A percentile compares a stretch with the other conserved stretches of the same genome.
These are phyloP conservation scores for Tetracentron sinense DNA, from an alignment of 164 flowering plant species.

Conservation along the genomic window DNA sequence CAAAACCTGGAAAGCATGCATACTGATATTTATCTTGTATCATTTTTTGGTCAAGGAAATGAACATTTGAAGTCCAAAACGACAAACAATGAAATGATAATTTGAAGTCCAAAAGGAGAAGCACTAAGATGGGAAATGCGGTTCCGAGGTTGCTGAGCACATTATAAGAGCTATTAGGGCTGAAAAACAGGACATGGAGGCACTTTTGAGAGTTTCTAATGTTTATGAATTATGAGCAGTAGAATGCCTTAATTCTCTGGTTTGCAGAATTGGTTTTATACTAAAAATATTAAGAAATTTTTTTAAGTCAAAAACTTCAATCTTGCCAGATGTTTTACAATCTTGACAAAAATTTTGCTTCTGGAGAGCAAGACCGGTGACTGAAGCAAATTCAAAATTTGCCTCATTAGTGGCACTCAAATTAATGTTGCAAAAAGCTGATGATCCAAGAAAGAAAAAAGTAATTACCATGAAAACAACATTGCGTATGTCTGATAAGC, in stretches of 20 bases:
- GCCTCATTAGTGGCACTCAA: neutral
- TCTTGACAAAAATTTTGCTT: no score
- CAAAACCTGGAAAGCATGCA: neutral
- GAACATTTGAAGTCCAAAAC: no score
- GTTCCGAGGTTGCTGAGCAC: neutral
- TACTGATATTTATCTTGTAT: neutral
- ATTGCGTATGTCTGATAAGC: slow-evolving; percentile 71
- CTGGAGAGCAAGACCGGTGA: neutral
- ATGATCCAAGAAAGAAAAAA: neutral
- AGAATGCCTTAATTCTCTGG: no score
- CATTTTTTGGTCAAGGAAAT: no score
- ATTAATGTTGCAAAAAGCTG: neutral
- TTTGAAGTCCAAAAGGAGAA: neutral
- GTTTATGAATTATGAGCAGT: no score
- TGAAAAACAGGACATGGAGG: no score
- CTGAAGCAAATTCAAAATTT: neutral
- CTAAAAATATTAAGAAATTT: no score
- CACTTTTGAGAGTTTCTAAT: no score
- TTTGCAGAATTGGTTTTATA: no score
- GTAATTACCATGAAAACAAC: slow-evolving; percentile 85
- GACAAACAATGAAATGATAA: neutral
- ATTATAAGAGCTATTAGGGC: neutral
- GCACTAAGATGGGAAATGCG: neutral
- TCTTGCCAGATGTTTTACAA: no score
- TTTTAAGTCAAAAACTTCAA: no score